Evolutionary conservation across 495 filamentous ascomycete genomes (phyloP).

Genomic region (Acidiella bohemica): DNA sequence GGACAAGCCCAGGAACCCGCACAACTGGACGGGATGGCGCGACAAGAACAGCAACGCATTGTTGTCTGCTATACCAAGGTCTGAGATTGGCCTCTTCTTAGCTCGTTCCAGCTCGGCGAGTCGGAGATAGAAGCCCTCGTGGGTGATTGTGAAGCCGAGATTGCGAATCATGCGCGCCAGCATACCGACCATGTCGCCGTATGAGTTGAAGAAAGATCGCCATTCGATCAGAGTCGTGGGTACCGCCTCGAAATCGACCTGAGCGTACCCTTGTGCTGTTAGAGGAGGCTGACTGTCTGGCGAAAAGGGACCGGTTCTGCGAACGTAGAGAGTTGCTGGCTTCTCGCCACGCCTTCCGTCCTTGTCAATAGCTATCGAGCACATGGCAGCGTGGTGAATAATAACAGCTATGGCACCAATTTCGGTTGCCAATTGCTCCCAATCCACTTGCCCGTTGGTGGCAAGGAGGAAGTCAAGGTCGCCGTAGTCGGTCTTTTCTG

Average conservation of each 20-base stretch:
- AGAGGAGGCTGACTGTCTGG: not conserved
- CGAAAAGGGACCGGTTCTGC: not conserved
- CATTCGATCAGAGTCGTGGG: constrained; percentile 36
- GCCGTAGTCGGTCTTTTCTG: constrained; percentile 25
- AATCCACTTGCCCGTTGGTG: not conserved
- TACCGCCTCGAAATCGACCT: constrained; percentile 51
- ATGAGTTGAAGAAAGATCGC: constrained; percentile 46
- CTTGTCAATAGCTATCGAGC: constrained; percentile 4
- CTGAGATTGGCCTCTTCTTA: not conserved
- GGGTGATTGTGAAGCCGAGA: constrained; percentile 49
- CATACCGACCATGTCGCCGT: constrained; percentile 55
- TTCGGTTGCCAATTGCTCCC: constrained; percentile 3
- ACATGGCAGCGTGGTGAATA: not conserved
- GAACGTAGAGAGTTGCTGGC: constrained; percentile 1
- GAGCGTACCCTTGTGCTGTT: constrained; percentile 33
- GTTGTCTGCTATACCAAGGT: constrained; percentile 33
- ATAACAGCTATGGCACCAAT: constrained; percentile 8
- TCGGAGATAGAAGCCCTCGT: constrained; percentile 44
- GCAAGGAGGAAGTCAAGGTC: constrained; percentile 29
- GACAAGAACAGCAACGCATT: constrained; percentile 44
- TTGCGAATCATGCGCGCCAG: constrained; percentile 46
- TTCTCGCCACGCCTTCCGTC: constrained; percentile 12
- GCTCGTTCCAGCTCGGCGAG: constrained; percentile 39
- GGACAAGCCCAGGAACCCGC: constrained; percentile 47
- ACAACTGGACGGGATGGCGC: constrained; percentile 34